A percentile compares a stretch with the other conserved stretches of the same genome.
Conservation (phyloP, 1,284 basidiomycete species). For the Moesziomyces sp. region DNA sequence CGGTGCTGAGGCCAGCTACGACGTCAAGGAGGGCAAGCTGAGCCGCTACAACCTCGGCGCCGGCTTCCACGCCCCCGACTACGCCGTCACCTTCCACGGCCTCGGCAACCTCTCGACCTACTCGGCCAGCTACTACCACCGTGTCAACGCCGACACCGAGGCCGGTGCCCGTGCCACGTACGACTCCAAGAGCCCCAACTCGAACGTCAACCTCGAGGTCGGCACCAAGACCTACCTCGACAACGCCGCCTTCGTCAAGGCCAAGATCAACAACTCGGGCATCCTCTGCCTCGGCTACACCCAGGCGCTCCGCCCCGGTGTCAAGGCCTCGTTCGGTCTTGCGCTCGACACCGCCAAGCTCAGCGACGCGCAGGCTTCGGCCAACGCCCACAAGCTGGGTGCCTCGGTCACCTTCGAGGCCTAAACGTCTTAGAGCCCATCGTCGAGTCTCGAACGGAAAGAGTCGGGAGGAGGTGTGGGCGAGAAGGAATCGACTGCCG, state of each 20-base stretch:
- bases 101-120: conserved; percentile 94
- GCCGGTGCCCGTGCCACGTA: conserved; percentile 90
- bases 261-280: conserved; percentile 93
- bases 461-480: neutral
- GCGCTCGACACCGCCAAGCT: conserved; percentile 68
- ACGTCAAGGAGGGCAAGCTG: conserved; percentile 91
- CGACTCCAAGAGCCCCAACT: conserved; percentile 85
- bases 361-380: conserved; percentile 61
- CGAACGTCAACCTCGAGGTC: conserved; percentile 91
- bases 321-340: conserved; percentile 87
- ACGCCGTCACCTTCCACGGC: conserved; percentile 93
- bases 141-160: conserved; percentile 92
- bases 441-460: no score
- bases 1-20: conserved; percentile 95
- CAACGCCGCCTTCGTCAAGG: conserved; percentile 90
- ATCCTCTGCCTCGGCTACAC: conserved; percentile 66
- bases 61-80: conserved; percentile 95
- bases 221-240: conserved; percentile 91
- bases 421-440: conserved; percentile 26
- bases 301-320: conserved; percentile 76
- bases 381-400: conserved; percentile 72
- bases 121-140: conserved; percentile 98
- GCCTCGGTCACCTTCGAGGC: conserved; percentile 73
- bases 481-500: conserved; percentile 10
- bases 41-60: conserved; percentile 90